A percentile compares a stretch with the other conserved stretches of the same genome.
phyloP scores from a whole-genome alignment of 768 basidiomycete species.

The Ramaria rubella region DNA sequence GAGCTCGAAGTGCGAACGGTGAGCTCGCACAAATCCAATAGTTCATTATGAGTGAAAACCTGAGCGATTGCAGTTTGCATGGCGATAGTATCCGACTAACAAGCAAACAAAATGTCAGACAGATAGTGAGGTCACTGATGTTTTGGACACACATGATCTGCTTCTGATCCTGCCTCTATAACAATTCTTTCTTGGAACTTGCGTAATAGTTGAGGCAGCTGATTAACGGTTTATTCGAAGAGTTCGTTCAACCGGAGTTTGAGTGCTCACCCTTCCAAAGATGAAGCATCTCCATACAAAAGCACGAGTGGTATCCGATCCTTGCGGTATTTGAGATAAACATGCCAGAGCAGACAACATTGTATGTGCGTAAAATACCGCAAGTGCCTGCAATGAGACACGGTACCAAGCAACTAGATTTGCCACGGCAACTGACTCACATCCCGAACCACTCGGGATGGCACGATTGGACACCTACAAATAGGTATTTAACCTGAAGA shows the following conservation, averaged over 20 bases:
- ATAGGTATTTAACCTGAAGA: neutral
- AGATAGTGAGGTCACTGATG: neutral
- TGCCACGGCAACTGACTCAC: constrained; percentile 43
- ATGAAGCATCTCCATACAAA: constrained; percentile 67
- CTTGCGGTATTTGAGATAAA: constrained; percentile 41
- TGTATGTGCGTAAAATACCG: constrained; percentile 62
- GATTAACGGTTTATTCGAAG: neutral
- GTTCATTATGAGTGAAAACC: constrained; percentile 45
- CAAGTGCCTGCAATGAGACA: constrained; percentile 58
- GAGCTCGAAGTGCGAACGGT: neutral
- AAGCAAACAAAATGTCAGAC: constrained; percentile 17
- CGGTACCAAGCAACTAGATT: constrained; percentile 50
- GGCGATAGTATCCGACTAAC: constrained; percentile 24
- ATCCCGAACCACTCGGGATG: constrained; percentile 57
- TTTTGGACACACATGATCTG: constrained; percentile 50
- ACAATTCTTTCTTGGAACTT: constrained; percentile 51
- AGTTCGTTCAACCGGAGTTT: constrained; percentile 4
- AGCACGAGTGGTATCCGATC: constrained; percentile 24
- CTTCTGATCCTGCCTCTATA: constrained; percentile 41
- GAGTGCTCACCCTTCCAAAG: constrained; percentile 53
- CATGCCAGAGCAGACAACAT: constrained; percentile 57
- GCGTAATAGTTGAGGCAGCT: constrained; percentile 58
- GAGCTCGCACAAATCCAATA: constrained; percentile 44
- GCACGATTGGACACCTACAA: constrained; percentile 52
- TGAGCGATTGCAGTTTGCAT: constrained; percentile 46